phyloP scores from a whole-genome alignment of 1,139 yeast species.

The Pichia sp. region DNA sequence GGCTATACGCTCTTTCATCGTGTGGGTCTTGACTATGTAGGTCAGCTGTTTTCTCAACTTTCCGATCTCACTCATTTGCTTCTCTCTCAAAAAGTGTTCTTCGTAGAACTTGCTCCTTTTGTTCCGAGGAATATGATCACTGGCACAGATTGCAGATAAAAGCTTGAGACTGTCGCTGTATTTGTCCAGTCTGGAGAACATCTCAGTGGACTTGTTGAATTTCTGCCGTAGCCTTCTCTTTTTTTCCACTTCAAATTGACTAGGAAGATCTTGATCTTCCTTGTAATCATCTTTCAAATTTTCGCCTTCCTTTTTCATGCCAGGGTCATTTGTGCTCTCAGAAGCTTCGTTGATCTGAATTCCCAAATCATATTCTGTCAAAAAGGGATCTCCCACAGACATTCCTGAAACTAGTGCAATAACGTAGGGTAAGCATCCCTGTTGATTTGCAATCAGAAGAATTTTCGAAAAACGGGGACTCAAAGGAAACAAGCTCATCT shows the following conservation, averaged over 20 bases:
- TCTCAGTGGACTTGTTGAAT: constrained; percentile 51
- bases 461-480: constrained; percentile 93
- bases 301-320: constrained; percentile 15
- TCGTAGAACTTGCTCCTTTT: constrained; percentile 45
- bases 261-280: constrained; percentile 14
- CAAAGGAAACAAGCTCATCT: constrained; percentile 88
- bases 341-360: constrained; percentile 32
- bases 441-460: constrained; percentile 82
- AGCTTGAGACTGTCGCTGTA: constrained; percentile 71
- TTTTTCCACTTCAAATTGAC: constrained; percentile 37
- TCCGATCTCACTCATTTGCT: constrained; percentile 77
- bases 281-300: constrained; percentile 35
- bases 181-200: constrained; percentile 65
- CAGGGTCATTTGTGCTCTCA: constrained; percentile 9
- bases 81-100: constrained; percentile 59
- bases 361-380: constrained; percentile 69
- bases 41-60: constrained; percentile 78
- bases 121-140: constrained; percentile 63
- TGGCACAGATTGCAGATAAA: constrained; percentile 83
- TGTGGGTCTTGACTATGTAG: constrained; percentile 64
- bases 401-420: constrained; percentile 89
- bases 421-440: constrained; percentile 77
- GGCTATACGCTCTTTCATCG: constrained; percentile 57
- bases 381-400: constrained; percentile 90
- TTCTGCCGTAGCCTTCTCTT: constrained; percentile 44